Percentiles rank a stretch among this genome's conserved stretches.
phyloP scores from a whole-genome alignment of 23 red algal genomes.

The Gracilaria vermiculophylla region DNA sequence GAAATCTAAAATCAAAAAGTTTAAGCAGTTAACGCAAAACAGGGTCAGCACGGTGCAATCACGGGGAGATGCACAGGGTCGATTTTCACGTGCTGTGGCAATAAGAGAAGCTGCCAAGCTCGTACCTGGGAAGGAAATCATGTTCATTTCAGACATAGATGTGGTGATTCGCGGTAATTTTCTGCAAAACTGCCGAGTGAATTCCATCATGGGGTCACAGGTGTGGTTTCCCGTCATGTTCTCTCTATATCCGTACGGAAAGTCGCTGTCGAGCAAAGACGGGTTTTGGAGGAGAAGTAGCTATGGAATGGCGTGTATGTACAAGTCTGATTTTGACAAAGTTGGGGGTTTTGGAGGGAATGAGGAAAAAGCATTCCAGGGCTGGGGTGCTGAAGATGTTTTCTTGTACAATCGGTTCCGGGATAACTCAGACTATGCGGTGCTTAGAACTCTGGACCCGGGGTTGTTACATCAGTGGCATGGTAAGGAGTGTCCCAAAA shows the following conservation, averaged over 20 bases:
- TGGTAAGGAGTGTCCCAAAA: constrained; percentile 47
- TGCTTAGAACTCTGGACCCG: constrained; percentile 54
- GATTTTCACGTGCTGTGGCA: constrained; percentile 63
- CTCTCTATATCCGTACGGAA: constrained; percentile 51
- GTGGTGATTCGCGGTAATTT: constrained; percentile 46
- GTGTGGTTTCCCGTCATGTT: constrained; percentile 75
- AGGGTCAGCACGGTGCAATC: constrained; percentile 25
- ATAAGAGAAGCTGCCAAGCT: constrained; percentile 57
- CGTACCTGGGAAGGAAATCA: constrained; percentile 42
- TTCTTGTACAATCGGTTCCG: constrained; percentile 69
- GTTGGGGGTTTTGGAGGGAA: constrained; percentile 70
- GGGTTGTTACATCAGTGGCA: constrained; percentile 61
- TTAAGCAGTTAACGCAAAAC: constrained; percentile 16
- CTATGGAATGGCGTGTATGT: constrained; percentile 65
- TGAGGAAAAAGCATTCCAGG: constrained; percentile 53
- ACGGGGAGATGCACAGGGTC: constrained; percentile 27
- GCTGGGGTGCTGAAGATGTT: constrained; percentile 75
- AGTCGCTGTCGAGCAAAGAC: constrained; percentile 35
- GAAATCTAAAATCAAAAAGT: not conserved
- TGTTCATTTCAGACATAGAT: constrained; percentile 62
- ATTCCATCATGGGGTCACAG: constrained; percentile 50
- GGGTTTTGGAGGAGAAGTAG: constrained; percentile 61
- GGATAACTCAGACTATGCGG: constrained; percentile 38
- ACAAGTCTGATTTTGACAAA: constrained; percentile 39
- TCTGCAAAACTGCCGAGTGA: constrained; percentile 60